Conservation (phyloP, 257 asterid species). For the Haberlea rhodopensis region DNA sequence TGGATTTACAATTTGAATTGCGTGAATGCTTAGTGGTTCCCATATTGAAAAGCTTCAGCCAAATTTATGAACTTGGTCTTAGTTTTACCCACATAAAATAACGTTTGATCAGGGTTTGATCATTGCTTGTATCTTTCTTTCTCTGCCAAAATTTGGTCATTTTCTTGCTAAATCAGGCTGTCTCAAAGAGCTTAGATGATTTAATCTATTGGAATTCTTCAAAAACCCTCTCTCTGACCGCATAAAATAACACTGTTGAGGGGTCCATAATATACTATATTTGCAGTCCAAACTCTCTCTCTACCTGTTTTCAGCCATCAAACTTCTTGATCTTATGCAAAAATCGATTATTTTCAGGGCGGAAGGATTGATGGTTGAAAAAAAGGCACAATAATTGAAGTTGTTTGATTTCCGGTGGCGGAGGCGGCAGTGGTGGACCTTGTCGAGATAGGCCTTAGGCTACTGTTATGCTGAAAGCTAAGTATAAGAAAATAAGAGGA, state of each 20-base stretch:
- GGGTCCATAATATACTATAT: constrained; percentile 37
- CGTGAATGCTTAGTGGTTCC: constrained; percentile 44
- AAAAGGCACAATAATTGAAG: constrained; percentile 42
- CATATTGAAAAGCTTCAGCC: constrained; percentile 34
- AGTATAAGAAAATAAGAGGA: constrained; percentile 37
- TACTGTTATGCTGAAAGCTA: constrained; percentile 71
- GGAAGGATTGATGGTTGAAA: constrained; percentile 26
- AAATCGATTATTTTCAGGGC: constrained; percentile 35
- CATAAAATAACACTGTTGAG: constrained; percentile 63
- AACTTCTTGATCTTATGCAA: constrained; percentile 34
- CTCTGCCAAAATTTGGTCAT: constrained; percentile 33
- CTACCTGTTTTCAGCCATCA: constrained; percentile 9
- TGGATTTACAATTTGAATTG: constrained; percentile 32
- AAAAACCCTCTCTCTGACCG: constrained; percentile 33
- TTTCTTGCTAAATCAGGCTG: constrained; percentile 35
- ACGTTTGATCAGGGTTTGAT: constrained; percentile 45
- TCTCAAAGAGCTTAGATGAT: constrained; percentile 18
- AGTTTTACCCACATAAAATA: constrained; percentile 73
- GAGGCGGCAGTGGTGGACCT: constrained; percentile 36
- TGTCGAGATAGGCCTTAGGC: constrained; percentile 36
- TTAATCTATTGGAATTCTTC: constrained; percentile 24
- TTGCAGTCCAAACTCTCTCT: constrained; percentile 17
- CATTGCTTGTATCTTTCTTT: constrained; percentile 32
- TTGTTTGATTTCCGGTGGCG: constrained; percentile 32
- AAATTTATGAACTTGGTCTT: constrained; percentile 34